Evolutionary conservation across 805 yeast genomes (phyloP).

Genomic region (Scheffersomyces stipitis): DNA sequence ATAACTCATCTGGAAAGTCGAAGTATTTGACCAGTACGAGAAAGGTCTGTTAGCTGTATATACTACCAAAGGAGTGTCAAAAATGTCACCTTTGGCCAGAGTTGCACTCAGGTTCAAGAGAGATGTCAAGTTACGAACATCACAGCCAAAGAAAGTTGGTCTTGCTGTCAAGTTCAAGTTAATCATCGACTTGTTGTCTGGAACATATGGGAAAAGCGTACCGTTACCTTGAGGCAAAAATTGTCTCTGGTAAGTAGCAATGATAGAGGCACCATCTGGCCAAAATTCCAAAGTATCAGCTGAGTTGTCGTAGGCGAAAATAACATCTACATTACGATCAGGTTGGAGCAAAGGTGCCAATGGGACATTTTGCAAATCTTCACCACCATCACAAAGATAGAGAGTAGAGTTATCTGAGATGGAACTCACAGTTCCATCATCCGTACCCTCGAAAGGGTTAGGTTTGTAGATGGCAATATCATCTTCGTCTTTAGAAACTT

Average conservation of each 20-base stretch:
- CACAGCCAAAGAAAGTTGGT: conserved; percentile 29
- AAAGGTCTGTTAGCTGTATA: conserved; percentile 33
- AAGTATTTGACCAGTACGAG: conserved; percentile 24
- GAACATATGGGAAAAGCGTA: conserved; percentile 27
- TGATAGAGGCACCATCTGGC: conserved; percentile 70
- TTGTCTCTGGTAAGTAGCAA: conserved; percentile 58
- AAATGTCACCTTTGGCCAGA: conserved; percentile 6
- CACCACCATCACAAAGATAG: conserved; percentile 77
- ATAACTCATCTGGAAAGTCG: conserved; percentile 27
- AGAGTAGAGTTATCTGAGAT: conserved; percentile 44
- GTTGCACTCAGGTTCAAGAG: conserved; percentile 10
- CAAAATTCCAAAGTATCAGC: conserved; percentile 60
- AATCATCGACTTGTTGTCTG: conserved; percentile 19
- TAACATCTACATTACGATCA: conserved; percentile 58
- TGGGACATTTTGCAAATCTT: conserved; percentile 72
- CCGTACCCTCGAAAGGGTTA: conserved; percentile 43
- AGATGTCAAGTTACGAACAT: conserved; percentile 22
- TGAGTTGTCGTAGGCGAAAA: conserved; percentile 66
- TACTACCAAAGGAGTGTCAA: conserved; percentile 24
- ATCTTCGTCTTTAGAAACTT: conserved; percentile 46
- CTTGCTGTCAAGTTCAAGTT: conserved; percentile 29
- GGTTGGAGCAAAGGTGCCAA: conserved; percentile 62
- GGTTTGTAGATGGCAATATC: conserved; percentile 22
- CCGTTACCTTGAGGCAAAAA: conserved; percentile 32
- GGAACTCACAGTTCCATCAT: conserved; percentile 26